Conservation (phyloP, 768 basidiomycete species). For the Auricularia cornea region DNA sequence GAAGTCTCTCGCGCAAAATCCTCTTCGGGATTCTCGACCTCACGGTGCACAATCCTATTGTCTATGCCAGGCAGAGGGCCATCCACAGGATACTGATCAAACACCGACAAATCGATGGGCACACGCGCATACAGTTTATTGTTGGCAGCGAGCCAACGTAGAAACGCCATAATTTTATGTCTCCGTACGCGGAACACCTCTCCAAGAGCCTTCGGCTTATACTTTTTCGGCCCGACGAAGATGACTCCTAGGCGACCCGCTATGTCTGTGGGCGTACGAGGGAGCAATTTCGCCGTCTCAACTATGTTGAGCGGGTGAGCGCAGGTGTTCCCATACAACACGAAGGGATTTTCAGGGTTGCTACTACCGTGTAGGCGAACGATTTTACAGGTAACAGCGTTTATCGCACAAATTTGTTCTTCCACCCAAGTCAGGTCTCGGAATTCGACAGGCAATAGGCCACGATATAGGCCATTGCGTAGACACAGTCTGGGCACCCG, state of each 20-base stretch:
- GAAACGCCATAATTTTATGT: slow-evolving; percentile 17
- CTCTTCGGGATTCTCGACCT: not conserved
- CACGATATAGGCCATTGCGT: slow-evolving; percentile 17
- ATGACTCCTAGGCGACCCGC: slow-evolving; percentile 19
- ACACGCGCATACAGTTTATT: slow-evolving; percentile 25
- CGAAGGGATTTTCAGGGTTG: slow-evolving; percentile 14
- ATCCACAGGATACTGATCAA: slow-evolving; percentile 1
- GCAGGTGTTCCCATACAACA: slow-evolving; percentile 29
- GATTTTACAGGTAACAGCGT: slow-evolving; percentile 21
- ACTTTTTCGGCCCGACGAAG: slow-evolving; percentile 21
- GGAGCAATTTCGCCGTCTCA: slow-evolving; percentile 20
- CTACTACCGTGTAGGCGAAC: slow-evolving; percentile 19
- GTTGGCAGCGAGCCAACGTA: slow-evolving; percentile 28
- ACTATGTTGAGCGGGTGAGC: slow-evolving; percentile 26
- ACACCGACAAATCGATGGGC: not conserved
- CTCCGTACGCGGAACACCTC: slow-evolving; percentile 17
- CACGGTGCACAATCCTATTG: slow-evolving; percentile 13
- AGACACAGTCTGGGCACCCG: slow-evolving; percentile 15
- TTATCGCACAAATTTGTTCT: slow-evolving; percentile 22
- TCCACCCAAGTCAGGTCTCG: slow-evolving; percentile 21
- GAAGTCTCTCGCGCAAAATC: slow-evolving; percentile 22
- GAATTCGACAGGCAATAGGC: slow-evolving; percentile 16
- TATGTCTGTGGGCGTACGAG: slow-evolving; percentile 19
- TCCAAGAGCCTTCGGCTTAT: slow-evolving; percentile 9
- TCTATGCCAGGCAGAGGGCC: not conserved